A percentile compares a stretch with the other conserved stretches of the same genome.
Conservation (phyloP, 352 stramenopile genomes). For the Phytophthora sojae region DNA sequence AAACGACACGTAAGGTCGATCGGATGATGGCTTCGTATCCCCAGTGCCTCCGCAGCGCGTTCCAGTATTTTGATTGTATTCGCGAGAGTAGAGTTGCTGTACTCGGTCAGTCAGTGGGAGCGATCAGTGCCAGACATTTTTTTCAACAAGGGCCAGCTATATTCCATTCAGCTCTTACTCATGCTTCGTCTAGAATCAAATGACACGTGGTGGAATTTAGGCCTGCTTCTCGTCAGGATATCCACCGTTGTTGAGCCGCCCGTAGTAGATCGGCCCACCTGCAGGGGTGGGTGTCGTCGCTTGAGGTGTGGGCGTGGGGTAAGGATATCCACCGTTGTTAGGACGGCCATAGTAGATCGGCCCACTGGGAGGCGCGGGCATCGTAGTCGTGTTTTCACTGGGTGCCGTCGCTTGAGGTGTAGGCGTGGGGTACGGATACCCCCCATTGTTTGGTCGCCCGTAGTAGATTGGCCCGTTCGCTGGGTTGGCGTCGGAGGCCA, state of each 20-base stretch:
- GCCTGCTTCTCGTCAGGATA: slow-evolving; percentile 13
- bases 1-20: too few species aligned
- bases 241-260: slow-evolving; percentile 22
- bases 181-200: background rate
- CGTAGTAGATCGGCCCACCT: slow-evolving; percentile 16
- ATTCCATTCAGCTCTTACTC: too few species aligned
- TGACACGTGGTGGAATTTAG: background rate
- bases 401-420: slow-evolving; percentile 1
- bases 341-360: slow-evolving; percentile 20
- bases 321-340: slow-evolving; percentile 28
- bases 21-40: too few species aligned
- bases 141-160: too few species aligned
- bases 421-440: slow-evolving; percentile 21
- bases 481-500: background rate
- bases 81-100: too few species aligned
- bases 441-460: slow-evolving; percentile 18
- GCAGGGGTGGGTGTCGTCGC: background rate
- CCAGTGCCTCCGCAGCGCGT: too few species aligned
- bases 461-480: slow-evolving; percentile 15
- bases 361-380: background rate
- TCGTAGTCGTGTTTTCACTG: slow-evolving; percentile 4
- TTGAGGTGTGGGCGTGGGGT: slow-evolving; percentile 11
- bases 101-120: too few species aligned
- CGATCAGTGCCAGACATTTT: too few species aligned
- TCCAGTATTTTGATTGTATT: too few species aligned